Base-by-base conservation (phyloP, 2,329 filamentous ascomycete genomes). In the Cercospora sp. region DNA sequence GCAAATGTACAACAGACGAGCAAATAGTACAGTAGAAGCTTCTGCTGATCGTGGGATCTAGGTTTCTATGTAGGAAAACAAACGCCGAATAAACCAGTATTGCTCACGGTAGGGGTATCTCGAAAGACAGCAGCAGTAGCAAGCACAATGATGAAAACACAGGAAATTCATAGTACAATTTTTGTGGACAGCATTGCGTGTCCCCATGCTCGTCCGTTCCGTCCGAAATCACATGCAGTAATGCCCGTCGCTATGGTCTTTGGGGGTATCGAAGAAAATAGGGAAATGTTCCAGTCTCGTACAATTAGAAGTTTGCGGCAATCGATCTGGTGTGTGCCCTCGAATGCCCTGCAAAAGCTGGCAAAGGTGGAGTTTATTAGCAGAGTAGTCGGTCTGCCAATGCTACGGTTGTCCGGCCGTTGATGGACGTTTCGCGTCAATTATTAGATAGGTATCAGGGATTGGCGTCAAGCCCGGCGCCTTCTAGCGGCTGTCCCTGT, bases 231-330 rank as follows among this genome's bases (percentile, higher is more conserved):
- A 53, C 49, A 64, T 64, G 61, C 61, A 64, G 24, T 57, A 61
- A 64, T 64, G 61, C 61, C 51, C 53, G 32, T 64, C 61, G 61
- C 61, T 57, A 64, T 64, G 61, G 53, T 57, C 24, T 30, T 57
- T 40, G 37, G 51, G 61, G 61, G 61, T 64, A 64, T 64, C 61
- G 61, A 64, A 64, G 40, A 55, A 28, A 51, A 51, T 53, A 55
- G 45, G 24, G 13, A 57, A 57, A 18, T n/a, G 24, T 57, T 37
- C 61, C 61, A 64, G 61, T 64, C 61, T 64, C 30, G 61, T 64
- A 57, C 61, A 64, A 24, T 37, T 37, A 64, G 18, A 57, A 40
- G 21, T 40, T 43, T 28, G 45, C 45, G 45, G 24, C 45, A 51
- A 12, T 51, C 21, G 45, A 2, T 51, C 45, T 51, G n/a, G 18